These are phyloP conservation scores for Ascoidea asiatica DNA, from an alignment of 805 yeast species.

Conservation along the genomic window DNA sequence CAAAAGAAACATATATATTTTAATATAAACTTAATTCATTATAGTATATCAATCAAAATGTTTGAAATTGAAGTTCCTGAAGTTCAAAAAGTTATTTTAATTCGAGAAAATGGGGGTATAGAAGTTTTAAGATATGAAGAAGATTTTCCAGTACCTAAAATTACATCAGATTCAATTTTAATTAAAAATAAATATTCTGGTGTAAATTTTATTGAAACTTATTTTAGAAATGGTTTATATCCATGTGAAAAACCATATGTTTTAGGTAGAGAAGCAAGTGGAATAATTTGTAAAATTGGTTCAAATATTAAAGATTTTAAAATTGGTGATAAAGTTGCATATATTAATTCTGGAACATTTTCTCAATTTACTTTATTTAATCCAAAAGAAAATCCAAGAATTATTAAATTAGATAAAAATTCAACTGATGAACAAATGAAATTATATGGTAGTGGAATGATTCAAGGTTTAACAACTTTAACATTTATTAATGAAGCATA, in stretches of 20 bases:
- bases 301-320: conserved; percentile 34
- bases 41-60: no score
- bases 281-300: conserved; percentile 57
- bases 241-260: conserved; percentile 45
- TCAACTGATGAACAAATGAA: conserved; percentile 35
- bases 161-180: conserved; percentile 43
- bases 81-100: conserved; percentile 40
- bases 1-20: no score
- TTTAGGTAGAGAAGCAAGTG: conserved; percentile 66
- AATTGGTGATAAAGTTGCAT: conserved; percentile 65
- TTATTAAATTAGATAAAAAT: conserved; percentile 36
- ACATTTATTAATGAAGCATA: conserved; percentile 58
- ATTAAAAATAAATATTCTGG: conserved; percentile 71
- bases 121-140: conserved; percentile 44
- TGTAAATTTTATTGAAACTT: conserved; percentile 69
- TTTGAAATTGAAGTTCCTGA: no score
- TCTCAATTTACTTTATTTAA: conserved; percentile 56
- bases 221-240: conserved; percentile 71
- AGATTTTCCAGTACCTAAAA: conserved; percentile 45
- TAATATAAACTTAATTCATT: no score
- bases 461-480: conserved; percentile 74
- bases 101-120: conserved; percentile 41
- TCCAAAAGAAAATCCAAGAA: conserved; percentile 18
- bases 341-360: conserved; percentile 38
- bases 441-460: conserved; percentile 42